These are phyloP conservation scores for Balakata baccata DNA, from an alignment of 345 rosid species.

Conservation along the genomic window DNA sequence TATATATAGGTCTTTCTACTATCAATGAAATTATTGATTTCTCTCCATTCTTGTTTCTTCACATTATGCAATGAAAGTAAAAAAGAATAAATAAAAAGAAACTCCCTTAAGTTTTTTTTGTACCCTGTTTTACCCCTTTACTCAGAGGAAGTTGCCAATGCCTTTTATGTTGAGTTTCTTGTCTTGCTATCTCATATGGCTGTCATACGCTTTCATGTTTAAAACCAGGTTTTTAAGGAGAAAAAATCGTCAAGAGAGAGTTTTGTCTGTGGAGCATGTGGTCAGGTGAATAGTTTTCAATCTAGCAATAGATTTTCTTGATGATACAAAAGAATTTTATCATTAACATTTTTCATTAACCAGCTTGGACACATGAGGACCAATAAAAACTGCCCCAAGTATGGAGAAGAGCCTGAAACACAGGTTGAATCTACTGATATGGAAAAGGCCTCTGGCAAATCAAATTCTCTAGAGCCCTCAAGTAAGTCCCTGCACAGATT, in stretches of 20 bases:
- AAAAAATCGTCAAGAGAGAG: conserved; percentile 95
- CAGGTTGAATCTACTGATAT: conserved; percentile 47
- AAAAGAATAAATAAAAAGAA: too few relatives aligned
- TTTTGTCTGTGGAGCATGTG: conserved; percentile 94
- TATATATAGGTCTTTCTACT: too few relatives aligned
- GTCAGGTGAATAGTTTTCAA: conserved; percentile 56
- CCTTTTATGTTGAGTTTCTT: background rate
- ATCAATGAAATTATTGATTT: too few relatives aligned
- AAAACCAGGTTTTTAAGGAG: conserved; percentile 65
- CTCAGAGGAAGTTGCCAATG: background rate
- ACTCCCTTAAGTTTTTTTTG: too few relatives aligned
- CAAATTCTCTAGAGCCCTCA: conserved; percentile 47
- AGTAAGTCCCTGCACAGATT: conserved; percentile 53
- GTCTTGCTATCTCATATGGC: background rate
- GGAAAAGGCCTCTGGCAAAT: conserved; percentile 58
- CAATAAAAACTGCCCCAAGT: conserved; percentile 93
- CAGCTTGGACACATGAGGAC: conserved; percentile 99
- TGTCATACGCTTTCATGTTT: background rate
- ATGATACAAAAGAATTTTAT: conserved; percentile 5
- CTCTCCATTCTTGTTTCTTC: too few relatives aligned
- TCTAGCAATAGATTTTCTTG: background rate
- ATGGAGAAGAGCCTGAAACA: conserved; percentile 73
- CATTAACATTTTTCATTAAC: conserved; percentile 22
- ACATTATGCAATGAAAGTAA: too few relatives aligned
- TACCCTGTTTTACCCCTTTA: background rate